Conservation (phyloP, 1,284 basidiomycete species). For the Cryptococcus neoformans region DNA sequence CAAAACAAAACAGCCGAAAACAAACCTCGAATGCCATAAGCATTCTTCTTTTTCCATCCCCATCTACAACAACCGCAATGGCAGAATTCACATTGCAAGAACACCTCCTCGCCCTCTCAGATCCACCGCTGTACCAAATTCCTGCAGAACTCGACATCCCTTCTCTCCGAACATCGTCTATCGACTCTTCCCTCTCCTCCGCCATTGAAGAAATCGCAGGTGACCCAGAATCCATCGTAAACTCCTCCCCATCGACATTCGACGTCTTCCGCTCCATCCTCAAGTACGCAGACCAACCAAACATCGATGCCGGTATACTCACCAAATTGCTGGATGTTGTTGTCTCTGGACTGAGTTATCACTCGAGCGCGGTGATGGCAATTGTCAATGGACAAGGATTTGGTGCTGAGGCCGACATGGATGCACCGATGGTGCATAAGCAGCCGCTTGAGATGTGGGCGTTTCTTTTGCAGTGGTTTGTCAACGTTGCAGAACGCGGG, state of each 20-base stretch:
- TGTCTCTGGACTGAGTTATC: conserved; percentile 29
- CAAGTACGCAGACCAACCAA: conserved; percentile 44
- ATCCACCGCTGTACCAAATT: conserved; percentile 61
- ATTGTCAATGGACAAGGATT: conserved; percentile 19
- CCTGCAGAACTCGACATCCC: conserved; percentile 63
- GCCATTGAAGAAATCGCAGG: conserved; percentile 73
- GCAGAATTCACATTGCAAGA: conserved; percentile 67
- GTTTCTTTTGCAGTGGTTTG: conserved; percentile 84
- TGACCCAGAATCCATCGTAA: conserved; percentile 64
- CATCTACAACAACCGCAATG: too few species aligned
- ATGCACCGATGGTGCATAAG: conserved; percentile 66
- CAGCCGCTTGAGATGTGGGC: conserved; percentile 78
- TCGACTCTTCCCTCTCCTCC: conserved; percentile 45
- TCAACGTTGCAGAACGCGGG: conserved; percentile 68
- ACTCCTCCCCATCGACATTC: conserved; percentile 59
- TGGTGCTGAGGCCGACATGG: conserved; percentile 57
- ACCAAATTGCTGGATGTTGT: conserved; percentile 42
- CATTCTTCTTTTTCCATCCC: too few species aligned
- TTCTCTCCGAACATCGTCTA: conserved; percentile 50
- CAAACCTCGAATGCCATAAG: too few species aligned
- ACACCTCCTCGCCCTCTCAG: conserved; percentile 61
- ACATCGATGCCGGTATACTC: conserved; percentile 31
- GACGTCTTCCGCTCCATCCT: conserved; percentile 75
- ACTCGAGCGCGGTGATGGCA: conserved; percentile 33
- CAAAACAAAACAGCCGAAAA: too few species aligned